phyloP scores from a whole-genome alignment of 2,329 filamentous ascomycete genomes.

The Uncinocarpus reesii region DNA sequence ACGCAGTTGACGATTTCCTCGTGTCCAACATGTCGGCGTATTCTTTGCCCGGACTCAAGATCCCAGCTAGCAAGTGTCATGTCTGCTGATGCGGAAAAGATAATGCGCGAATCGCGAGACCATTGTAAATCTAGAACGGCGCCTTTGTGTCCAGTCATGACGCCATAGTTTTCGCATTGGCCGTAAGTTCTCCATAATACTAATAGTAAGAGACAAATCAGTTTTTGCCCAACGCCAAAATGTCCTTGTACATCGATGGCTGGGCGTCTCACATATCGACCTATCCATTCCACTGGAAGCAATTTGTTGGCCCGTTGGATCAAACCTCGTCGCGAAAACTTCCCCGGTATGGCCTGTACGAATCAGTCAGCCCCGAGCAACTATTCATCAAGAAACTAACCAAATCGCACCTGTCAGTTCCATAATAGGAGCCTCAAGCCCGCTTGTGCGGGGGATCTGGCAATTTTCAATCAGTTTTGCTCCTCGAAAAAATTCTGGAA shows the following conservation, averaged over 20 bases:
- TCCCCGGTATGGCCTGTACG: constrained; percentile 57
- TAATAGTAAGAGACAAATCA: constrained; percentile 28
- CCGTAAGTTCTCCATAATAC: constrained; percentile 92
- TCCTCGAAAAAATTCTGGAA: not conserved
- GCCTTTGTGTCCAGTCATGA: constrained; percentile 78
- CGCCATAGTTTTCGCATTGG: constrained; percentile 86
- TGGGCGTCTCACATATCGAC: constrained; percentile 58
- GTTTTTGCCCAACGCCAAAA: not conserved
- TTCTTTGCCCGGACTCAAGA: constrained; percentile 77
- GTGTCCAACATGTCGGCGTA: constrained; percentile 84
- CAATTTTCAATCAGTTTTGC: not conserved
- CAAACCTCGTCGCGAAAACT: constrained; percentile 82
- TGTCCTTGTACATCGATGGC: too few species aligned
- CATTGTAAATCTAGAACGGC: constrained; percentile 88
- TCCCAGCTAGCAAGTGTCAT: constrained; percentile 93
- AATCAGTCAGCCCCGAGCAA: constrained; percentile 1
- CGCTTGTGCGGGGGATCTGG: constrained; percentile 69
- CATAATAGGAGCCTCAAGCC: constrained; percentile 84
- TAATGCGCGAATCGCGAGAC: constrained; percentile 83
- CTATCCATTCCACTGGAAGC: constrained; percentile 94
- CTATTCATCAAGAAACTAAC: not conserved
- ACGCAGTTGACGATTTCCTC: constrained; percentile 92
- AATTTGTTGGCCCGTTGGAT: constrained; percentile 75
- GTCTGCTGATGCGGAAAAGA: constrained; percentile 90
- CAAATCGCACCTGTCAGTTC: constrained; percentile 64